Conservation (phyloP, 2,329 filamentous ascomycete species). For the Aspergillus fructus region DNA sequence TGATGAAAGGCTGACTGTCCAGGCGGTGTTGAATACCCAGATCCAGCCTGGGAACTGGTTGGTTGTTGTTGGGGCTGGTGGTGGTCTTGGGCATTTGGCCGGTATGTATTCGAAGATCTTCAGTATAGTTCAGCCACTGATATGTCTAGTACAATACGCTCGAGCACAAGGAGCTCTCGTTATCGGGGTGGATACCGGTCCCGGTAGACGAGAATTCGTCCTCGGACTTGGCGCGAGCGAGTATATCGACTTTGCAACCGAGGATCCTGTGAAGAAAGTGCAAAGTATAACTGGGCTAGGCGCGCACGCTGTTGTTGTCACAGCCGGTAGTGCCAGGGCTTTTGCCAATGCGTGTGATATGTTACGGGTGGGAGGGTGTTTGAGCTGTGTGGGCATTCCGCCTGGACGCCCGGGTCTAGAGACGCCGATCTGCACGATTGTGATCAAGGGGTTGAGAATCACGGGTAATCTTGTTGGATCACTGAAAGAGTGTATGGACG, state of each 20-base stretch:
- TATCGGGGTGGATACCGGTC: slow-evolving; percentile 42
- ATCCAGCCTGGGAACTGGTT: slow-evolving; percentile 42
- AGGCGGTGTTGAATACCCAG: slow-evolving; percentile 45
- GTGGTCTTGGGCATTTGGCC: slow-evolving; percentile 47
- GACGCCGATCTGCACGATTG: slow-evolving; percentile 44
- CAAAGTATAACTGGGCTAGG: slow-evolving; percentile 39
- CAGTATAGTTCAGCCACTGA: no score
- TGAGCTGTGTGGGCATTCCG: slow-evolving; percentile 48
- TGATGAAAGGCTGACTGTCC: neutral
- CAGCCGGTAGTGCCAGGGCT: slow-evolving; percentile 42
- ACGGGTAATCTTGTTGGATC: slow-evolving; percentile 47
- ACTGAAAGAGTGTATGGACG: slow-evolving; percentile 48
- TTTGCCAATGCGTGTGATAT: slow-evolving; percentile 46
- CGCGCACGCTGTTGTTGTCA: slow-evolving; percentile 44
- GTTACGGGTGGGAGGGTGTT: slow-evolving; percentile 44
- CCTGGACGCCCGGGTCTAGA: slow-evolving; percentile 40
- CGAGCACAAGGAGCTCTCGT: slow-evolving; percentile 44
- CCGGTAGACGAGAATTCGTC: slow-evolving; percentile 41
- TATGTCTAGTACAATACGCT: slow-evolving; percentile 44
- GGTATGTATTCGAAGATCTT: slow-evolving; percentile 24
- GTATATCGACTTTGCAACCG: slow-evolving; percentile 43
- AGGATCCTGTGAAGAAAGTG: slow-evolving; percentile 36
- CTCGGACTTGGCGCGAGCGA: slow-evolving; percentile 39
- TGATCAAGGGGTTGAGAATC: slow-evolving; percentile 47
- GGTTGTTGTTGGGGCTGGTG: slow-evolving; percentile 48